These are phyloP conservation scores for Paramecium caudatum DNA, from an alignment of 73 alveolate species.

Conservation along the genomic window DNA sequence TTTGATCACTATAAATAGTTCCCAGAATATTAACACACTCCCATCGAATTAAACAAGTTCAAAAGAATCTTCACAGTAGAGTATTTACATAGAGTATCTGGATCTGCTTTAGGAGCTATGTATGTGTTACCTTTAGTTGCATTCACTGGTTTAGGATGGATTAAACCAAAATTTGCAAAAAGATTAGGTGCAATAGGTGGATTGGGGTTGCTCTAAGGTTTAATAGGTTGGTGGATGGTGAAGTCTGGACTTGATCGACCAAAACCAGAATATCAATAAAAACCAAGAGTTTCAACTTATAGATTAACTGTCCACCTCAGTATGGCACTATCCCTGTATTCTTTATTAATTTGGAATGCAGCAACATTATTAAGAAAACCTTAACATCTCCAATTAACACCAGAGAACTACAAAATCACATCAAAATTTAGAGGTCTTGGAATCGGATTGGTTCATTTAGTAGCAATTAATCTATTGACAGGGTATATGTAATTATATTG, in stretches of 20 bases:
- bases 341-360: constrained; percentile 83
- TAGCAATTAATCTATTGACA: constrained; percentile 78
- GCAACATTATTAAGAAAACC: constrained; percentile 86
- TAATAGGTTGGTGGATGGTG: constrained; percentile 97
- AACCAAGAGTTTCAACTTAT: constrained; percentile 91
- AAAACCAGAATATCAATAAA: constrained; percentile 81
- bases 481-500: constrained; percentile 65
- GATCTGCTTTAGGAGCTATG: constrained; percentile 84
- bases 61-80: constrained; percentile 86
- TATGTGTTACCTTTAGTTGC: constrained; percentile 82
- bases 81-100: constrained; percentile 90
- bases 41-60: constrained; percentile 87
- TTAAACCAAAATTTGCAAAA: constrained; percentile 76
- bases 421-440: constrained; percentile 79
- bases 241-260: constrained; percentile 87
- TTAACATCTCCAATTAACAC: constrained; percentile 81
- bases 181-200: constrained; percentile 78
- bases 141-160: constrained; percentile 75
- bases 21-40: constrained; percentile 89
- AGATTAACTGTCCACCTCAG: constrained; percentile 87
- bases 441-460: constrained; percentile 76
- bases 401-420: constrained; percentile 75
- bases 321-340: constrained; percentile 82
- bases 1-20: constrained; percentile 84
- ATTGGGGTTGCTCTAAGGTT: constrained; percentile 88